Evolutionary conservation across 768 basidiomycete genomes (phyloP), one percentile per base, ranked within the genome.

Genomic region (Lentinus brumalis): DNA sequence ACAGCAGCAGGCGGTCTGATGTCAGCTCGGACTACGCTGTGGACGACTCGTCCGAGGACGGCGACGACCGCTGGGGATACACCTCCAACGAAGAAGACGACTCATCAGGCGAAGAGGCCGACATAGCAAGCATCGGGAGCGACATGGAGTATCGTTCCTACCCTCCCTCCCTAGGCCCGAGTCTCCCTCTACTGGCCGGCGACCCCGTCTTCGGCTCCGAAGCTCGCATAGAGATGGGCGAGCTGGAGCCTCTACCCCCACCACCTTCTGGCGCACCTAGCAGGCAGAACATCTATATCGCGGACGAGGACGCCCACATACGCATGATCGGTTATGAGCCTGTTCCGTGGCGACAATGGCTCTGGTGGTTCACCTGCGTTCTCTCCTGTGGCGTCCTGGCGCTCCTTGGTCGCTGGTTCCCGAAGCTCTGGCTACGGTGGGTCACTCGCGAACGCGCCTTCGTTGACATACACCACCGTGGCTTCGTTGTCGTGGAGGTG

Each of bases 401-500:
- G 11, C 80, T 99, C 16, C 74, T 96, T 9, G 96, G 95, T 4
- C 87, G 94, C 68, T 99, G 97, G 97, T 87, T 97, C 65, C 97
- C 97, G 57, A 84, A 82, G 5, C 65, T 95, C 30, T 98, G 97
- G 97, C 83, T 98, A 53, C 85, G 85, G 31, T 96, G 89, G 84
- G 90, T 92, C 21, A 86, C 93, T 2, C 81, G 77, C 47, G 92
- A 96, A 73, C 92, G 84, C 55, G 89, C 90, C 21, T 99, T 98
- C 68, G 84, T 85, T 50, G 77, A 91, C 57, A 78, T 86, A 9
- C 73, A 75, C 21, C 21, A 26, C 39, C 75, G 85, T 65, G 92
- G 91, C 4, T 89, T 94, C 66, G 81, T 97, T 42, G 91, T 96
- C 16, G 87, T 96, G 40, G 95, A 99, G 85, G 96, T 97, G 35